Percentiles rank a stretch among this genome's conserved stretches.
These are phyloP conservation scores for Murraya paniculata DNA, from an alignment of 345 rosid species.

Conservation along the genomic window DNA sequence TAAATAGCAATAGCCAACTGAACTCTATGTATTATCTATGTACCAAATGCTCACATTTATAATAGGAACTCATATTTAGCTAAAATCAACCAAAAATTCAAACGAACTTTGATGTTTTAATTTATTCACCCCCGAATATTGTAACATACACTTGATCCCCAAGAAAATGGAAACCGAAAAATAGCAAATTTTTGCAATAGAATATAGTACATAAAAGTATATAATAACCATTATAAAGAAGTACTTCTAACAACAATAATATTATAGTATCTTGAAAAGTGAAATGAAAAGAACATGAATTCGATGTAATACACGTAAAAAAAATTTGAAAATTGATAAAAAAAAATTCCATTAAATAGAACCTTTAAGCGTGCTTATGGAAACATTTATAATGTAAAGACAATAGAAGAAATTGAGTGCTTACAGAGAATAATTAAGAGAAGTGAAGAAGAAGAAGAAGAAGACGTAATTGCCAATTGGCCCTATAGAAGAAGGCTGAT, in stretches of 20 bases:
- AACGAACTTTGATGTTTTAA: neutral
- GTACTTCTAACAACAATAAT: neutral
- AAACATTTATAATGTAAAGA: neutral
- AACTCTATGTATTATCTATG: neutral
- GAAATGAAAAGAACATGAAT: neutral
- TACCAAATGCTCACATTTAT: neutral
- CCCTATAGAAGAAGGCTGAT: neutral
- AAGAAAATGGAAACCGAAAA: neutral
- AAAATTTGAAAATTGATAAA: too few species aligned
- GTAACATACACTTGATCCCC: neutral
- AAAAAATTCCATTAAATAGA: neutral
- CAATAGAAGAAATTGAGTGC: constrained; percentile 12
- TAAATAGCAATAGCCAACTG: neutral
- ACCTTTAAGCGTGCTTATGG: neutral
- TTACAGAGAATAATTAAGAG: constrained; percentile 8
- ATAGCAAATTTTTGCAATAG: too few species aligned
- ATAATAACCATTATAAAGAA: neutral
- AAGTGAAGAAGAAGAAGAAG: neutral
- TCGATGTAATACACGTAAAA: too few species aligned
- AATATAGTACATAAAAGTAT: neutral
- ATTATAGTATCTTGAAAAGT: neutral
- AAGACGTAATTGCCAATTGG: neutral
- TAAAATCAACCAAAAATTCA: neutral
- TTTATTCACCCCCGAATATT: neutral
- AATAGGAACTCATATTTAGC: neutral